Evolutionary conservation across 1,139 yeast species (phyloP), one percentile per base, ranked within the genome.

Genomic region (Protomyces lactucae-debilis): DNA sequence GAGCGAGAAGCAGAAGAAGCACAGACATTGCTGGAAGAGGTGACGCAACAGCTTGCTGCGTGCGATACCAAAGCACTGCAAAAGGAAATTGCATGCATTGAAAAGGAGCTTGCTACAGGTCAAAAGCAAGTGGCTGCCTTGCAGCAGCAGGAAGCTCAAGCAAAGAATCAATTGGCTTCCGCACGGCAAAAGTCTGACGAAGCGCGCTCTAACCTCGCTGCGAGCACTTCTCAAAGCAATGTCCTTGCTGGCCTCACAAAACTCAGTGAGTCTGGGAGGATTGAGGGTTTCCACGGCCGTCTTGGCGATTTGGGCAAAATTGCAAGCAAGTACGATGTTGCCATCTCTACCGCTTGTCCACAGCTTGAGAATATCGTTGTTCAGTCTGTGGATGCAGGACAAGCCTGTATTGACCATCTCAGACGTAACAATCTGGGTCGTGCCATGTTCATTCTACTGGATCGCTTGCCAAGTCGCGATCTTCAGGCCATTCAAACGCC

Each of bases 331-430:
- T 95, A 88, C 73, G 99, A 95, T 75, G 82, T 91, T 61, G 99
- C 99, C 0, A 84, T 95, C 25, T 91, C 98, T 0, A 93, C 99
- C 0, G 99, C 97, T 0, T 90, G 95, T 70, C 92, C 96, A 1
- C 86, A 93, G 9, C 78, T 95, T 66, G 96, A 92, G 72, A 93
- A 95, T 64, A 85, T 91, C 80, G 98, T 95, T 21, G 98, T 95
- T 2, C 97, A 91, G 61, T 85, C 92, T 0, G 98, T 93, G 9
- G 97, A 89, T 70, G 87, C 89, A 37, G 99, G 97, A 0, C 97
- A 91, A 73, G 84, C 84, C 57, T 93, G 99, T 75, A 88, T 95
- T 67, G 95, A 89, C 64, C 87, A 89, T 71, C 80, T 95, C 72
- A 81, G 98, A 66, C 86, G 87, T 71, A 88, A 88, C 71, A 86